Conservation (phyloP, 192 early-diverging fungal species). For the Coemansia sp. region DNA sequence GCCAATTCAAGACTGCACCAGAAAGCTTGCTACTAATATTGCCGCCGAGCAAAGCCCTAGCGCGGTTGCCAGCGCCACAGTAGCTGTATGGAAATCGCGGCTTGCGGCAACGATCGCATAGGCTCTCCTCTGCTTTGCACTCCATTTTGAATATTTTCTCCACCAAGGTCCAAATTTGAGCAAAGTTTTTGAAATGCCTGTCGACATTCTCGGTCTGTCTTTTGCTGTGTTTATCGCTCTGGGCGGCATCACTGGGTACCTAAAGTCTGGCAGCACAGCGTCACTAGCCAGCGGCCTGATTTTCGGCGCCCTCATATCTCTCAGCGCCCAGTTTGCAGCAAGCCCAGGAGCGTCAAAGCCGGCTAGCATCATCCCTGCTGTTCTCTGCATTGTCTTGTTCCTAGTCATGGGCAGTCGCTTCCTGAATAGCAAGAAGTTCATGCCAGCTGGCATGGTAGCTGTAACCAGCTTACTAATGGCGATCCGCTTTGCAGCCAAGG, state of each 20-base stretch:
- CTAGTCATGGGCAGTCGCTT: constrained; percentile 45
- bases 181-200: constrained; percentile 20
- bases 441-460: constrained; percentile 47
- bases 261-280: constrained; percentile 39
- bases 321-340: constrained; percentile 30
- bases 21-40: neutral
- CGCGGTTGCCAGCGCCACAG: neutral
- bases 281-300: constrained; percentile 41
- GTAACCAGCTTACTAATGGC: constrained; percentile 30
- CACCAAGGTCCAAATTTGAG: neutral
- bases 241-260: constrained; percentile 35
- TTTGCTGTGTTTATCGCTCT: constrained; percentile 35
- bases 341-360: constrained; percentile 11
- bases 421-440: constrained; percentile 40
- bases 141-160: neutral
- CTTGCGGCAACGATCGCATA: constrained; percentile 8
- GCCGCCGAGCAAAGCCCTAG: neutral
- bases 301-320: constrained; percentile 38
- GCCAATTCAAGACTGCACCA: constrained; percentile 15
- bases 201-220: constrained; percentile 25
- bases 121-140: neutral
- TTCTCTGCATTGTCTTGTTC: constrained; percentile 29
- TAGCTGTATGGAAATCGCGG: constrained; percentile 29
- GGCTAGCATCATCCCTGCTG: constrained; percentile 25
- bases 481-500: constrained; percentile 23